phyloP scores from a whole-genome alignment of 2,329 filamentous ascomycete genomes.

The Microascus cirrosus region DNA sequence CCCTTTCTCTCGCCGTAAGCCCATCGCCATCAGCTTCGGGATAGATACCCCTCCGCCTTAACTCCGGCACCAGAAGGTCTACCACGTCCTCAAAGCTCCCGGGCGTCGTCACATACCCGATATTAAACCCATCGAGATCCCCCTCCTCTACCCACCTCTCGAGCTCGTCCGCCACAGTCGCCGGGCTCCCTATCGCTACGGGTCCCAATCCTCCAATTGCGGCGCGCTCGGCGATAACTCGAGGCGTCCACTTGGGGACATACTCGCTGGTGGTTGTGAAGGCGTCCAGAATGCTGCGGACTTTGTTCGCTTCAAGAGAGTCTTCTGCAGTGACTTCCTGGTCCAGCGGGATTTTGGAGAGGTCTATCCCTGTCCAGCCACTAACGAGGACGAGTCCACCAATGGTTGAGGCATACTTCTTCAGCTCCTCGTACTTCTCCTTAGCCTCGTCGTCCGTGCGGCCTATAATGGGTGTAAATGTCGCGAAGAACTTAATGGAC shows the following conservation, averaged over 20 bases:
- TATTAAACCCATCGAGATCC: conserved; percentile 28
- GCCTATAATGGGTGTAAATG: conserved; percentile 36
- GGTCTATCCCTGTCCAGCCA: conserved; percentile 50
- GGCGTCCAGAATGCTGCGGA: conserved; percentile 34
- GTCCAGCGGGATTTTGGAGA: conserved; percentile 44
- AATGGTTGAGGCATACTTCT: conserved; percentile 39
- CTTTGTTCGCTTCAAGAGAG: conserved; percentile 38
- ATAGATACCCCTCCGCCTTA: conserved; percentile 17
- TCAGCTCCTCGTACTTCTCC: conserved; percentile 36
- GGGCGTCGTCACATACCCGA: conserved; percentile 30
- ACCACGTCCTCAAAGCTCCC: conserved; percentile 22
- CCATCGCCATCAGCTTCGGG: conserved; percentile 19
- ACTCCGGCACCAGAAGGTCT: conserved; percentile 17
- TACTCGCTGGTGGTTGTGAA: conserved; percentile 35
- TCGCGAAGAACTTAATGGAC: conserved; percentile 44
- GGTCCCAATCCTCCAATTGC: conserved; percentile 27
- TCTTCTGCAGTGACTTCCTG: conserved; percentile 44
- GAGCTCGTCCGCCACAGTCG: conserved; percentile 31
- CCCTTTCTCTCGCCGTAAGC: conserved; percentile 46
- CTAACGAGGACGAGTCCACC: conserved; percentile 44
- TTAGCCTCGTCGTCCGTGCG: conserved; percentile 39
- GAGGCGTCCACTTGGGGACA: conserved; percentile 30
- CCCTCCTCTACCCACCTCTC: conserved; percentile 31
- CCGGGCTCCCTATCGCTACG: conserved; percentile 23
- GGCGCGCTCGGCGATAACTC: conserved; percentile 26